These are phyloP conservation scores for Kwoniella botswanensis DNA, from an alignment of 768 basidiomycete species.

Conservation along the genomic window DNA sequence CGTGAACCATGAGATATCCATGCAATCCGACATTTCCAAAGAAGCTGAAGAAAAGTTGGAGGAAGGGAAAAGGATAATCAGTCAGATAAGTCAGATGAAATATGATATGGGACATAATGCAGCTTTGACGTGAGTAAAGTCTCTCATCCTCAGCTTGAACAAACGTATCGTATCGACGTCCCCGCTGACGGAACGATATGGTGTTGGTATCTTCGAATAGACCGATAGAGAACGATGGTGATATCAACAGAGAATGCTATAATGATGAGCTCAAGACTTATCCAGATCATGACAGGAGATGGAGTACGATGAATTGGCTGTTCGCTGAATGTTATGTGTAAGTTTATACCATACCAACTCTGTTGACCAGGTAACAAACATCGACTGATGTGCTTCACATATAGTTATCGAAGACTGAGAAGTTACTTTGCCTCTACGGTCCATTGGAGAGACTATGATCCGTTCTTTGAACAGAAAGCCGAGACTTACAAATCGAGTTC, in stretches of 20 bases:
- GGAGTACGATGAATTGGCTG: constrained; percentile 96
- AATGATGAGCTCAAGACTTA: constrained; percentile 71
- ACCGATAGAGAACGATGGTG: constrained; percentile 75
- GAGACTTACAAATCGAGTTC: constrained; percentile 80
- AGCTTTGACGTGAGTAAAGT: constrained; percentile 64
- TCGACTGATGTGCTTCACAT: not conserved
- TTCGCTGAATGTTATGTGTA: constrained; percentile 77
- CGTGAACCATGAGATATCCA: constrained; percentile 63
- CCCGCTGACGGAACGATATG: not conserved
- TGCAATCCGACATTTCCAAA: constrained; percentile 40
- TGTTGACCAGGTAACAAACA: not conserved
- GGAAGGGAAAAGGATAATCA: constrained; percentile 82
- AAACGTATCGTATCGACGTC: not conserved
- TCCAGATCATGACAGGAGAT: constrained; percentile 63
- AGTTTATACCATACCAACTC: constrained; percentile 3
- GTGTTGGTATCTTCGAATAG: not conserved
- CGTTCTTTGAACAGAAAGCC: constrained; percentile 79
- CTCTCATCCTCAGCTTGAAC: not conserved
- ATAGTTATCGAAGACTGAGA: constrained; percentile 81
- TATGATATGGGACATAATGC: constrained; percentile 85
- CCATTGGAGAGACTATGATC: constrained; percentile 79
- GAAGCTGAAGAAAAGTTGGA: constrained; percentile 59
- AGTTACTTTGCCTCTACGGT: constrained; percentile 71
- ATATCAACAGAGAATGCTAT: constrained; percentile 71
- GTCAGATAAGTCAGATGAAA: constrained; percentile 75